These are phyloP conservation scores for Cladosporium sphaerospermum DNA, from an alignment of 2,329 filamentous ascomycete genomes.

Conservation along the genomic window DNA sequence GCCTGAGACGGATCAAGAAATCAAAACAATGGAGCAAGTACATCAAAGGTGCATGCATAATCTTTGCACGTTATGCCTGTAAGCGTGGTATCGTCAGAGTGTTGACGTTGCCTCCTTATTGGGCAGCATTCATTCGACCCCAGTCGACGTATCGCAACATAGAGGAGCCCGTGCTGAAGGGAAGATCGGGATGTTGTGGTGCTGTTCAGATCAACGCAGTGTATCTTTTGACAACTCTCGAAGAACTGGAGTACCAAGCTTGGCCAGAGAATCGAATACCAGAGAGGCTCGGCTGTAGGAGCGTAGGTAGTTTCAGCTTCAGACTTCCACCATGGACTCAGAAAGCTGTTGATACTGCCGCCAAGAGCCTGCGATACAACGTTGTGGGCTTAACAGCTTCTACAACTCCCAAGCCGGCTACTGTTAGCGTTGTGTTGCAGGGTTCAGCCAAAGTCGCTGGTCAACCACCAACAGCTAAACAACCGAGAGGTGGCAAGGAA, in stretches of 20 bases:
- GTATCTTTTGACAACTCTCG: background rate
- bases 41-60: background rate
- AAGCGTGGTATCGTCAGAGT: conserved; percentile 2
- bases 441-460: background rate
- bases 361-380: background rate
- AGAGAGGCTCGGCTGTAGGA: background rate
- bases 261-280: conserved; percentile 1
- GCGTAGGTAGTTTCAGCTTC: background rate
- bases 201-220: background rate
- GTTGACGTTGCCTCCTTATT: background rate
- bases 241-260: background rate
- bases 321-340: background rate
- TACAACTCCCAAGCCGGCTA: background rate
- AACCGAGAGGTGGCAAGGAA: background rate
- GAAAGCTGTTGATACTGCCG: background rate
- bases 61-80: conserved; percentile 1
- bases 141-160: background rate
- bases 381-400: background rate
- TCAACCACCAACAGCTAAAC: background rate
- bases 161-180: background rate
- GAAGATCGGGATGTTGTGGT: background rate
- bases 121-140: background rate
- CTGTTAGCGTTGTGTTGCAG: background rate
- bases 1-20: background rate
- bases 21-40: background rate